These are phyloP conservation scores for Echinosophora koreensis DNA, from an alignment of 306 rosid genomes.

Conservation along the genomic window DNA sequence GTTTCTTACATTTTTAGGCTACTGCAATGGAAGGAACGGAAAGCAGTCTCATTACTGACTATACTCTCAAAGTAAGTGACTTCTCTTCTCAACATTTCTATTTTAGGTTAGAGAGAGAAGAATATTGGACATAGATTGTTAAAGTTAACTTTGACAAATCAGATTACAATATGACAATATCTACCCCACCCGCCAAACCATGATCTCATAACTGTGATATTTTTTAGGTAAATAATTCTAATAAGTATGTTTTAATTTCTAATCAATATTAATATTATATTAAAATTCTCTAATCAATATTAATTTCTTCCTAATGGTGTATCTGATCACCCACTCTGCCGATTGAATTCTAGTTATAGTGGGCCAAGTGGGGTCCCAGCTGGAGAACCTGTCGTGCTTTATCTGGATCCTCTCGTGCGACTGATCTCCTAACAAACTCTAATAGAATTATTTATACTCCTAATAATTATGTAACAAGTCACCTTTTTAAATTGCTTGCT, in stretches of 20 bases:
- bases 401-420: too few relatives aligned
- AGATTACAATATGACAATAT: neutral
- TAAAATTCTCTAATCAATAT: too few relatives aligned
- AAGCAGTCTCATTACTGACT: slow-evolving; percentile 59
- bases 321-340: slow-evolving; percentile 42
- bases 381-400: neutral
- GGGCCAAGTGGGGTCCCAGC: neutral
- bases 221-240: neutral
- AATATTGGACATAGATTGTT: neutral
- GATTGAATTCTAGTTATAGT: neutral
- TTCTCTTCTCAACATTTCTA: neutral
- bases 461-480: neutral
- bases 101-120: neutral
- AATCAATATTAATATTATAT: too few relatives aligned
- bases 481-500: neutral
- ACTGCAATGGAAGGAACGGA: slow-evolving; percentile 60
- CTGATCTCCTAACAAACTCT: too few relatives aligned
- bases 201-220: neutral
- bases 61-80: slow-evolving; percentile 60
- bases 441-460: too few relatives aligned
- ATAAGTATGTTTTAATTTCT: too few relatives aligned
- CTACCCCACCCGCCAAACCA: neutral
- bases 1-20: slow-evolving; percentile 50
- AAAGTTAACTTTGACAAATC: neutral
- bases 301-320: too few relatives aligned